Base-by-base conservation (phyloP, 345 rosid species). In the Eucalyptus brandiana region DNA sequence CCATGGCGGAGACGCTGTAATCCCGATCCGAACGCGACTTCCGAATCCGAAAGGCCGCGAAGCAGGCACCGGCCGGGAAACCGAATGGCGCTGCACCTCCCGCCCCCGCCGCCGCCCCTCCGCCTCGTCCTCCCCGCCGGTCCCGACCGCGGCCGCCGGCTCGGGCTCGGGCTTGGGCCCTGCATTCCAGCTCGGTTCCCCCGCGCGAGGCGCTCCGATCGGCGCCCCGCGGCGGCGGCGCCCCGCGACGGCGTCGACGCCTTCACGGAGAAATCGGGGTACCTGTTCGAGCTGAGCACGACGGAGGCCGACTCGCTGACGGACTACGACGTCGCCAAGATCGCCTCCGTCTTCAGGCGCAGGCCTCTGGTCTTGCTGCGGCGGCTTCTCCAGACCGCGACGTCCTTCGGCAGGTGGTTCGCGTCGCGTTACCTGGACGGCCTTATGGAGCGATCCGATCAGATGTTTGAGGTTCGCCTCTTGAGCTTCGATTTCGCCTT, bases 231-330 rank as follows among this genome's bases (percentile, higher is more conserved):
- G 48, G 51, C 86, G 12, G 86, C 47, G 15, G 91, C 85, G 89
- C 65, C 62, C 87, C 45, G 76, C 92, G 89, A 92, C 90, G 96
- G 94, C 54, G 93, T 90, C 17, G 99, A 97, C 90, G 88, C 95
- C 80, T 97, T 97, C 91, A 97, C 99, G 34, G 90, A 93, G 90
- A 96, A 96, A 91, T 97, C 99, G 23, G 97, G 99, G 86, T 96
- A 97, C 92, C 86, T 96, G 67, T 97, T 97, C 91, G 90, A 91
- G 87, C 95, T 96, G 86, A 94, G 93, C 87, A 90, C 94, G 89
- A 91, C 89, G 9, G 98, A 97, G 90, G 95, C 96, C 14, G 95
- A 95, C 91, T 93, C 97, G 7, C 89, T 97, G 47, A 67, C 89
- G 32, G 95, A 93, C 54, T 97, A 96, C 89, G 94, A 92, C 56